These are phyloP conservation scores for Didymellaceae sp. DNA, from an alignment of 2,329 filamentous ascomycete genomes.

Conservation along the genomic window DNA sequence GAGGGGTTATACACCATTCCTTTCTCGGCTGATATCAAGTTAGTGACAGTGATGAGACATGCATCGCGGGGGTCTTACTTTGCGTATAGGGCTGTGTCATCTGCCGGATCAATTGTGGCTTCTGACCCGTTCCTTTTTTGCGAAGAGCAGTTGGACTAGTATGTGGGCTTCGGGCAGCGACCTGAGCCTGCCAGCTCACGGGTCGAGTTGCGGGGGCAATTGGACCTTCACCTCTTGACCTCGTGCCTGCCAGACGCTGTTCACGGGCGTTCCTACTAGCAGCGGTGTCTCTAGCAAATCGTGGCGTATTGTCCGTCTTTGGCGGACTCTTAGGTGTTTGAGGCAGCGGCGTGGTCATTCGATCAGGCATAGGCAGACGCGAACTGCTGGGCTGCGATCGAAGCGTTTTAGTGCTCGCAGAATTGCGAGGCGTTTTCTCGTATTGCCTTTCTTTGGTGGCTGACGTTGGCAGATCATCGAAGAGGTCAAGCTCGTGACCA, in stretches of 20 bases:
- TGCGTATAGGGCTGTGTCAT: constrained; percentile 79
- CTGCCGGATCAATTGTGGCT: constrained; percentile 89
- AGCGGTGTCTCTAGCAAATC: constrained; percentile 71
- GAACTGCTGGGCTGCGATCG: constrained; percentile 58
- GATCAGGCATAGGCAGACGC: constrained; percentile 51
- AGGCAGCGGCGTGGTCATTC: constrained; percentile 55
- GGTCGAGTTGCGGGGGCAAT: constrained; percentile 55
- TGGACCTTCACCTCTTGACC: constrained; percentile 56
- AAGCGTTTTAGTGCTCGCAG: constrained; percentile 70
- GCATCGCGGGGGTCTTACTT: constrained; percentile 62
- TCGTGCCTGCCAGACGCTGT: constrained; percentile 58
- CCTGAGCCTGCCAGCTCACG: constrained; percentile 66
- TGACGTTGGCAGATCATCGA: constrained; percentile 94
- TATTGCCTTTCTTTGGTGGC: constrained; percentile 80
- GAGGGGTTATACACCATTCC: constrained; percentile 95
- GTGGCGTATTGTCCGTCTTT: constrained; percentile 61
- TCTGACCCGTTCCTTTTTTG: constrained; percentile 63
- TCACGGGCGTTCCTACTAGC: constrained; percentile 70
- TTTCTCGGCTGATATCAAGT: constrained; percentile 70
- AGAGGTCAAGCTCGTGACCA: constrained; percentile 87
- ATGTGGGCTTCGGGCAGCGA: constrained; percentile 58
- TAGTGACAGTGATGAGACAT: constrained; percentile 14
- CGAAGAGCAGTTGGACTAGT: constrained; percentile 57
- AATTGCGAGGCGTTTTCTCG: constrained; percentile 76
- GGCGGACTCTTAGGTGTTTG: constrained; percentile 63